Evolutionary conservation across 2,329 filamentous ascomycete genomes (phyloP), one percentile per base, ranked within the genome.

Genomic region (Clarireedia sp.): DNA sequence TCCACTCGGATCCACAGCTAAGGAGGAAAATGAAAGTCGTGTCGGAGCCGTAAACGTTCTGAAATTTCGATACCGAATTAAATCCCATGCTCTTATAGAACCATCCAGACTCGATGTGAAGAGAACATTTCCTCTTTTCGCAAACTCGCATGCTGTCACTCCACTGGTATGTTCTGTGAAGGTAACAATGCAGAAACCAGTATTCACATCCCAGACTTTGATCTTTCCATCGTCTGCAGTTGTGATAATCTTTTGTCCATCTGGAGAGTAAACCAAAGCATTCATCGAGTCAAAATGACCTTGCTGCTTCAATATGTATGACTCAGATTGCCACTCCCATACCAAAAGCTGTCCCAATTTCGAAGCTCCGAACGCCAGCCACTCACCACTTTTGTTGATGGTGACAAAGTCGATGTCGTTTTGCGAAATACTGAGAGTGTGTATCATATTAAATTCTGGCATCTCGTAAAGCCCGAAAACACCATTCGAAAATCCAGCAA

Each of bases 321-420:
- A 97, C 71, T 99, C 95, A 0, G 94, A 99, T 69, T 97, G 92
- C 91, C 95, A 99, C 70, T 99, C 94, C 94, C 94, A 99, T 3
- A 99, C 94, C 3, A 99, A 75, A n/a, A 99, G 77, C 69, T 99
- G 94, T 0, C 95, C 95, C 5, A 96, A 79, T 66, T 95, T 95
- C 2, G 94, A 95, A 0, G 95, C 94, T 14, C 92, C 94, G 70
- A 99, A 96, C 0, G 95, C 95, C 21, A 99, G 75, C 94, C 94
- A 99, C 73, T 97, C 92, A 51, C 94, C 94, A 33, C 86, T 89
- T 69, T 89, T 87, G 74, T 97, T 99, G 67, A 96, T 90, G 0
- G 90, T 89, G 55, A 97, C 89, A 65, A 88, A 90, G 68, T 97
- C 92, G 59, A 99, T 96, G 63, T 95, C 89, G 65, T 94, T 96